A percentile compares a stretch with the other conserved stretches of the same genome.
These are phyloP conservation scores for Ligustrum vulgare DNA, from an alignment of 257 asterid species.

Conservation along the genomic window DNA sequence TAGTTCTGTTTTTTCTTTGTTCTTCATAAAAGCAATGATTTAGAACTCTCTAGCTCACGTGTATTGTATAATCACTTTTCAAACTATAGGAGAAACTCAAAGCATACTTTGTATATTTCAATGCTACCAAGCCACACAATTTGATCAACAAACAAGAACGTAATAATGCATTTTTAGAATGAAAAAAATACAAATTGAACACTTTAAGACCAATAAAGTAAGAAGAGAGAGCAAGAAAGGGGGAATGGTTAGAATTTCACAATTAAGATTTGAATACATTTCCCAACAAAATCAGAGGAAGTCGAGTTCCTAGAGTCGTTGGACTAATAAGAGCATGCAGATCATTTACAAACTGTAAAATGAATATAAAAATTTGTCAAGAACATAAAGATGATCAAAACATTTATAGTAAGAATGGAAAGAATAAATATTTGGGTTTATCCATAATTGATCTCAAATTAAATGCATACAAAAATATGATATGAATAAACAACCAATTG, in stretches of 20 bases:
- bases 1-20: conserved; percentile 77
- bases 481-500: too few species aligned
- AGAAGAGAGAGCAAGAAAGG: background rate
- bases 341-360: conserved; percentile 83
- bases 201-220: conserved; percentile 6
- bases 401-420: background rate
- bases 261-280: background rate
- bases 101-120: conserved; percentile 81
- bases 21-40: conserved; percentile 35
- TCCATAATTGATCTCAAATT: too few species aligned
- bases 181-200: background rate
- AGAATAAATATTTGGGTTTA: too few species aligned
- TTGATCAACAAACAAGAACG: conserved; percentile 94
- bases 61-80: background rate
- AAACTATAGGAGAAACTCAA: background rate
- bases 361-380: background rate
- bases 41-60: background rate
- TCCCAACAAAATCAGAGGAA: too few species aligned
- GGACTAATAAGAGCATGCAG: conserved; percentile 86
- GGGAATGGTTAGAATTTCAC: background rate
- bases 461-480: too few species aligned
- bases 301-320: conserved; percentile 78
- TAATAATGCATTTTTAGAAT: conserved; percentile 63
- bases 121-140: conserved; percentile 88
- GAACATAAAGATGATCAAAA: background rate